Base-by-base conservation (phyloP, 2,329 filamentous ascomycete genomes). In the Phialophora expanda region DNA sequence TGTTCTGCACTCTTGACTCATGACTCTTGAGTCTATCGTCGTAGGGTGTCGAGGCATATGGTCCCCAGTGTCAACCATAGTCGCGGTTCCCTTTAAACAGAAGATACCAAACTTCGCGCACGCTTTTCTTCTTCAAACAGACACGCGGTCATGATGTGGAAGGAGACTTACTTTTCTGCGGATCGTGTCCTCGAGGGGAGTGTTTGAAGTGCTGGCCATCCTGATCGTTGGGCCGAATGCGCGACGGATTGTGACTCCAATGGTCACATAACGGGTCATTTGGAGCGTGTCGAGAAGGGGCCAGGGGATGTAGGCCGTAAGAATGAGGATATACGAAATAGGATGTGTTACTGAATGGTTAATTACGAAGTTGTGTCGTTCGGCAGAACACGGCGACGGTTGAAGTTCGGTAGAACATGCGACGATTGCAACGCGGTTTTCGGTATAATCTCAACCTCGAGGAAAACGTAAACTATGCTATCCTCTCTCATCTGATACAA, bases 141-240 rank as follows among this genome's bases (percentile, higher is more conserved):
- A 51, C 8, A 11, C 4, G 48, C 14, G 22, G n/a, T 51, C 38
- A 17, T 26, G n/a, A 30, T 41, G 20, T 30, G 28, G 17, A 17
- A 44, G 17, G 12, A 62, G 24, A 20, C 24, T 51, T 24, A 65
- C 34, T 55, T 72, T 67, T 65, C 66, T 57, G 7, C 53, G 60
- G 51, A 38, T 60, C 7, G 61, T 54, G 44, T 55, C 46, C 48
- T 59, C 48, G 22, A 64, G 46, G 4, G 48, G 38, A 11, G 50
- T 65, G 48, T 1, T 30, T 24, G 68, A 64, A 3, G 61, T 66
- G 32, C 63, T 62, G n/a, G 64, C 58, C 64, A 66, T 62, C 46
- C 64, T 62, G 53, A 22, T 62, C 6, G 22, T 44, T 44, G 56
- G 54, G 34, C 26, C 14, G 20, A 54, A n/a, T 51, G 30, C 11